Evolutionary conservation across 2,329 filamentous ascomycete genomes (phyloP).

Genomic region (Exophiala calicioides): DNA sequence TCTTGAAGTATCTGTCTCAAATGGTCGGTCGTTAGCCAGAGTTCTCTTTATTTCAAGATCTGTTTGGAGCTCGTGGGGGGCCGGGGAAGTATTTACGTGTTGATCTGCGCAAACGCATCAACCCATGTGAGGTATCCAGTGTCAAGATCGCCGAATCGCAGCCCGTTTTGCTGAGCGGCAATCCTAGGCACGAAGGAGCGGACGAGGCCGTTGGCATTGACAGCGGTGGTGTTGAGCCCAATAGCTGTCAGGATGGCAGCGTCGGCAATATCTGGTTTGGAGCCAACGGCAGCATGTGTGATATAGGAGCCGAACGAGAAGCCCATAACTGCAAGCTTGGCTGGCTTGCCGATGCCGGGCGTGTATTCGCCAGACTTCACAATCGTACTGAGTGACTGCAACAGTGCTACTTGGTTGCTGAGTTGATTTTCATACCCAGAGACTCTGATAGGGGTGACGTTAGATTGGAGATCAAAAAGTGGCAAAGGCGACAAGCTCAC

Average conservation of each 20-base stretch:
- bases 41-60: not conserved
- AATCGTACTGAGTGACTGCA: slow-evolving; percentile 25
- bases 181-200: slow-evolving; percentile 20
- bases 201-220: slow-evolving; percentile 21
- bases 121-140: slow-evolving; percentile 34
- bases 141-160: slow-evolving; percentile 24
- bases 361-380: slow-evolving; percentile 30
- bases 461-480: slow-evolving; percentile 5
- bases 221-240: slow-evolving; percentile 24
- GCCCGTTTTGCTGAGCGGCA: slow-evolving; percentile 13
- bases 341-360: slow-evolving; percentile 20
- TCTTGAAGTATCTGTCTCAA: slow-evolving; percentile 27
- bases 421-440: slow-evolving; percentile 31
- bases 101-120: slow-evolving; percentile 32
- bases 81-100: slow-evolving; percentile 19
- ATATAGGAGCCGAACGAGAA: slow-evolving; percentile 35
- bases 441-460: slow-evolving; percentile 9
- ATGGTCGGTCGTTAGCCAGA: too few relatives aligned
- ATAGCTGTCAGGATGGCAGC: slow-evolving; percentile 32
- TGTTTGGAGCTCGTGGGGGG: not conserved
- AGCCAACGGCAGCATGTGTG: slow-evolving; percentile 29
- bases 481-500: slow-evolving; percentile 26
- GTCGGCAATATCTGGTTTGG: slow-evolving; percentile 18
- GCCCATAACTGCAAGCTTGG: slow-evolving; percentile 31
- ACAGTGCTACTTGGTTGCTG: slow-evolving; percentile 27